Evolutionary conservation across 108 stramenopile genomes (phyloP), one percentile per base, ranked within the genome.

Genomic region (Skeletonema costatum): DNA sequence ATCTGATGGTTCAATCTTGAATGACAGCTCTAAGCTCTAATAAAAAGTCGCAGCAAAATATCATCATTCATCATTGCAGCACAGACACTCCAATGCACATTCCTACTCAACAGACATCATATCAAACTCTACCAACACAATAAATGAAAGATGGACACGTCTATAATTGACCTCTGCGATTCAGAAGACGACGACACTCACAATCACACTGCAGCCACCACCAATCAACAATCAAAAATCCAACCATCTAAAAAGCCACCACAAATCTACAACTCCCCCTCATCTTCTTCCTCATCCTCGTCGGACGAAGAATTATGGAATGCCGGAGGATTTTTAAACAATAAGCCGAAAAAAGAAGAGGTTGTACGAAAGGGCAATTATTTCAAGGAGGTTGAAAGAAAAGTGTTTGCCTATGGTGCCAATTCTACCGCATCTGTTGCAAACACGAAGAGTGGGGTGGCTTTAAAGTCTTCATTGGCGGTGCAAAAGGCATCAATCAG

Each of bases 81-180:
- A 25, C 25, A 25, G 25, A 25, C 25, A 25, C 25, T 25, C 25
- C 25, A 25, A 25, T 25, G 25, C 25, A 25, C 25, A 25, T 25
- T 25, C 25, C n/a, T n/a, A 25, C 25, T 25, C 25, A 25, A 25
- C 25, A 25, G 25, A 25, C 25, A 25, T 25, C 25, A 25, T 0
- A 25, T 25, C 25, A 25, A 25, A 25, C 25, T 25, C 25, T 25
- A 25, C 25, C 25, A 25, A 25, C 25, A 25, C 25, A 25, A 25
- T 25, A 25, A 25, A 25, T 25, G 25, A 25, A 25, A 25, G 39
- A 53, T 53, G 51, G 51, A 53, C 51, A 53, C 51, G 21, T 53
- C 51, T 25, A 53, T 74, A 31, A 80, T 80, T 33, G 68, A 80
- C n/a, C 61, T 80, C 5, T 80, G 79, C 32, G 73, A 80, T 56